Evolutionary conservation across 257 asterid genomes (phyloP).

Genomic region (Linderniella brevidens): DNA sequence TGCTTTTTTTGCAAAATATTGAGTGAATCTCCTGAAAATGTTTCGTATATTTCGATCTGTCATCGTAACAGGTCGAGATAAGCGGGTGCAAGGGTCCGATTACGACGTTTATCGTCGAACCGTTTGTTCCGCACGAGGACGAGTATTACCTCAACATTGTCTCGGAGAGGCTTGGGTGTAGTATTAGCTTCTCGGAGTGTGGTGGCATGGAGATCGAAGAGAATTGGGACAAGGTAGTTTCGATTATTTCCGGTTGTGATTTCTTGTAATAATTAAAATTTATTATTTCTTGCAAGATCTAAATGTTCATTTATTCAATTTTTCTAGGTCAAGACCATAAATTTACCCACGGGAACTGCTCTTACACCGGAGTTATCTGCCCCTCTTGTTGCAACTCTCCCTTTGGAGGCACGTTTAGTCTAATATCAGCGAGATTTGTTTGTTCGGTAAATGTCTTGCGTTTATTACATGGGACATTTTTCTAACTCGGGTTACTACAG

Average conservation of each 20-base stretch:
- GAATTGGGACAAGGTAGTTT: conserved; percentile 84
- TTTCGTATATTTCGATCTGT: background rate
- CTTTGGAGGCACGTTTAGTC: conserved; percentile 53
- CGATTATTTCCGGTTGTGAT: background rate
- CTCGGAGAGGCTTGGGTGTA: conserved; percentile 86
- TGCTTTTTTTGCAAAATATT: no score
- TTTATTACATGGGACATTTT: background rate
- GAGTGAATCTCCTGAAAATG: background rate
- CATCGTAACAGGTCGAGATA: conserved; percentile 62
- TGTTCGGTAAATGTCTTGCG: background rate
- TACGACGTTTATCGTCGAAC: conserved; percentile 82
- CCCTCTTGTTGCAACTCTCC: conserved; percentile 90
- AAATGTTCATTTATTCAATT: conserved; percentile 1
- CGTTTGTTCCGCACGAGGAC: conserved; percentile 77
- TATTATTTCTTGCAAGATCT: no score
- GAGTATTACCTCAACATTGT: conserved; percentile 77
- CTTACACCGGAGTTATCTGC: conserved; percentile 71
- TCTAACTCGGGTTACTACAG: conserved; percentile 23
- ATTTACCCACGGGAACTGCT: conserved; percentile 46
- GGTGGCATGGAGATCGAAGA: conserved; percentile 96
- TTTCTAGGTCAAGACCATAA: conserved; percentile 64
- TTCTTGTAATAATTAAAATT: background rate
- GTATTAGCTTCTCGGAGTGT: conserved; percentile 88
- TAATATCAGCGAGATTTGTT: background rate
- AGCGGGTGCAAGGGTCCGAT: conserved; percentile 94